Evolutionary conservation across 2,329 filamentous ascomycete genomes (phyloP), one percentile per base, ranked within the genome.

Genomic region (Pestalotiopsis sp.): DNA sequence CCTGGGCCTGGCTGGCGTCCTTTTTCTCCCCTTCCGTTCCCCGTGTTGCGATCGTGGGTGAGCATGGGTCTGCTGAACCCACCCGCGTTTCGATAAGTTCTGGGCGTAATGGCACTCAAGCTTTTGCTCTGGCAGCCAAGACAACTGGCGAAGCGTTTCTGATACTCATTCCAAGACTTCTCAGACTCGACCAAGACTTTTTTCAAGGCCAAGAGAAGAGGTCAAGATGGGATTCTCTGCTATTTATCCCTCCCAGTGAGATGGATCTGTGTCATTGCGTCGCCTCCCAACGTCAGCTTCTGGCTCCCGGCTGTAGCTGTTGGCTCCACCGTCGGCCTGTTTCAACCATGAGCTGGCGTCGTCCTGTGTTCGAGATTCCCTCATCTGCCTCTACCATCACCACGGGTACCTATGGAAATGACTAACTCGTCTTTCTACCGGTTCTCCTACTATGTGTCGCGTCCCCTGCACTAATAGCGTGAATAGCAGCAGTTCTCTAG

Each of bases 111-210:
- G 49, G 63, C 63, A 57, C 49, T 36, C 63, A 56, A 58, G 63
- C 63, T 58, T 56, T 58, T 27, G 62, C 63, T 66, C 45, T 66
- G 63, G 63, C 63, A 58, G 49, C 63, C 63, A 66, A 66, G 63
- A 27, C 63, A 66, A 27, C 49, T 66, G 20, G 39, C 20, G 63
- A 66, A 36, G 63, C 45, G n/a, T 49, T 57, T 27, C 63, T 66
- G 63, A 66, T 41, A 66, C 63, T 58, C n/a, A 5, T 58, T 66
- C 63, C 63, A 66, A 66, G 63, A 66, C 63, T 58, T 66, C 27
- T 58, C 41, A 23, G 36, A 66, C 20, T 56, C 14, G 17, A 38
- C 25, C 39, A 66, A 63, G 60, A 36, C 57, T 27, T 52, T 52
- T 52, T 52, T 52, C 45, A 11, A 52, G n/a, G 20, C 45, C 17